These are phyloP conservation scores for Somion occarium DNA, from an alignment of 1,284 basidiomycete species.

Conservation along the genomic window DNA sequence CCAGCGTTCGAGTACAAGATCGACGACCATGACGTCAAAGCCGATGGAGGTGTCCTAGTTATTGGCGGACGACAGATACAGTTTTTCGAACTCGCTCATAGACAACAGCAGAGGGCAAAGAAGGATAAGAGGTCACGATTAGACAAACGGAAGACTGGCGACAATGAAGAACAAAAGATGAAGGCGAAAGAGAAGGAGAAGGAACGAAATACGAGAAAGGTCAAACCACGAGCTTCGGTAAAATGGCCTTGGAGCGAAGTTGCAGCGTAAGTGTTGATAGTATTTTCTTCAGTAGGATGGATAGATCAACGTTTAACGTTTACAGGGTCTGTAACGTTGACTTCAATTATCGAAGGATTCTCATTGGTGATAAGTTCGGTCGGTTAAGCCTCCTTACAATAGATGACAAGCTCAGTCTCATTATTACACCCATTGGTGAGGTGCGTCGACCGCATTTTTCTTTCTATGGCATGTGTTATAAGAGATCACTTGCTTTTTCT, in stretches of 20 bases:
- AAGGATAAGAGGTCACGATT: conserved; percentile 46
- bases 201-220: conserved; percentile 46
- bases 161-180: conserved; percentile 32
- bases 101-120: conserved; percentile 44
- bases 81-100: conserved; percentile 51
- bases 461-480: background rate
- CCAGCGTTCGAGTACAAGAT: conserved; percentile 29
- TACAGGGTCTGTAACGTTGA: conserved; percentile 49
- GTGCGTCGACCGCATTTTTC: conserved; percentile 38
- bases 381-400: conserved; percentile 63
- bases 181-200: conserved; percentile 52
- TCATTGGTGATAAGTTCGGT: conserved; percentile 81
- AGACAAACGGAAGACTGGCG: conserved; percentile 44
- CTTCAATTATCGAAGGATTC: conserved; percentile 39
- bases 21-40: conserved; percentile 21
- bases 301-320: background rate
- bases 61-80: conserved; percentile 59
- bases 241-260: conserved; percentile 74
- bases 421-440: conserved; percentile 68
- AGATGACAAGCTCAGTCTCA: conserved; percentile 45
- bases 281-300: background rate
- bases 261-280: conserved; percentile 49
- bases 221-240: conserved; percentile 47
- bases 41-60: conserved; percentile 61
- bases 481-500: conserved; percentile 1